Base-by-base conservation (phyloP, 2,329 filamentous ascomycete species). In the Diaporthe ilicicola region DNA sequence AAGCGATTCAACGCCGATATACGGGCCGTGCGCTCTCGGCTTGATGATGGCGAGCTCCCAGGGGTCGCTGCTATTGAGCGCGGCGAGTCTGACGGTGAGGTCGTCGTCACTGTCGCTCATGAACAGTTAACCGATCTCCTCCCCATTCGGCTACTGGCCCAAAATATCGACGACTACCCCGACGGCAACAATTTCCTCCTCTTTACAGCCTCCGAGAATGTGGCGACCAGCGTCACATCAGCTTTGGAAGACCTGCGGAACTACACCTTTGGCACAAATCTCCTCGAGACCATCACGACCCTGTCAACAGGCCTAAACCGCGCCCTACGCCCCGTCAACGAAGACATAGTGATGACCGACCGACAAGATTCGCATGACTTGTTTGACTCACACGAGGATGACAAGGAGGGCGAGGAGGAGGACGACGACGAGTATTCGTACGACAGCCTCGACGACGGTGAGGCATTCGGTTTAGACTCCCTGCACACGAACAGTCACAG, bases 1-100 rank as follows among this genome's bases (percentile, higher is more conserved):
- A 88, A 87, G 76, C 86, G 88, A 44, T 95, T 93, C 79, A 84
- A 90, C 59, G 82, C 84, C 64, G 92, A 95, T 77, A 72, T 86
- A 39, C 75, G 76, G 34, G 74, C 81, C 85, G 76, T 82, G 78
- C 34, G 80, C 81, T 53, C 84, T 81, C 76, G 76, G 3, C 82
- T 89, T 56, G 73, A 82, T 1, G 81, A 85, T 61, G 32, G 2
- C 19, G 50, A 19, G 6, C 68, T 71, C 22, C 48, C 55, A 39
- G 71, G 71, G 7, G 83, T 96, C 59, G 81, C 81, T 59, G 77
- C 84, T 42, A 81, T 97, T 29, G 81, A 82, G 42, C 82, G 84
- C 44, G 92, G 92, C 19, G 89, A 91, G 6, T 91, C 92, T 39
- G 92, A 95, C 79, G 93, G 92, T 64, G 89, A 93, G 70, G 84